phyloP scores from a whole-genome alignment of 1,284 basidiomycete genomes.

The Malassezia restricta region DNA sequence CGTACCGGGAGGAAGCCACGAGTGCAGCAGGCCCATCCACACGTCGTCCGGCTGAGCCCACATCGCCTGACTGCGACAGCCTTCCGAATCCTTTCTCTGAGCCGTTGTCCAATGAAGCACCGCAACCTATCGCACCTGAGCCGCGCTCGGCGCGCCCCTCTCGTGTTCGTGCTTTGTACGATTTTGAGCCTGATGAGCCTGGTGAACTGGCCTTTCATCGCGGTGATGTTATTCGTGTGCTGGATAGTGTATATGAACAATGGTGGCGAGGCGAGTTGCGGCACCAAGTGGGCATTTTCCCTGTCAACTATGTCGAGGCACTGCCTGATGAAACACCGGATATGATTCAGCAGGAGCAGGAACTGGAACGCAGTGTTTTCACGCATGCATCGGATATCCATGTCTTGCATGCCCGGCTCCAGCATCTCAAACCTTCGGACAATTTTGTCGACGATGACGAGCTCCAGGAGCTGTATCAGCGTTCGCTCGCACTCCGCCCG shows the following conservation, averaged over 20 bases:
- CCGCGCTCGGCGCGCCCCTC: constrained; percentile 30
- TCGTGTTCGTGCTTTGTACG: constrained; percentile 71
- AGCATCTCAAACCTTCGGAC: constrained; percentile 58
- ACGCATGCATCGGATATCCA: constrained; percentile 76
- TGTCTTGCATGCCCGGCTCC: constrained; percentile 66
- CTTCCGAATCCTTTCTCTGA: background rate
- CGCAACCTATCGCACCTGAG: background rate
- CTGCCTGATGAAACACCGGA: constrained; percentile 70
- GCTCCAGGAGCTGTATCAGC: constrained; percentile 80
- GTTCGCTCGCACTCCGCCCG: constrained; percentile 73
- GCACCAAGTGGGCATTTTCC: constrained; percentile 90
- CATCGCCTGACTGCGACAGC: background rate
- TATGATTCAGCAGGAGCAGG: constrained; percentile 70
- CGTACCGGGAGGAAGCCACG: background rate
- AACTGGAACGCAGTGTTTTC: constrained; percentile 78
- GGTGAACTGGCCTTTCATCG: constrained; percentile 86
- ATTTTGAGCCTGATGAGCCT: constrained; percentile 74
- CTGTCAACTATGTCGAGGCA: constrained; percentile 86
- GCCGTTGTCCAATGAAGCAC: background rate
- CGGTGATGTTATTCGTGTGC: constrained; percentile 89
- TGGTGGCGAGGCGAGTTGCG: constrained; percentile 96
- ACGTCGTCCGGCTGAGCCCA: background rate
- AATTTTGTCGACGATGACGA: constrained; percentile 78
- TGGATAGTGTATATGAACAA: constrained; percentile 87
- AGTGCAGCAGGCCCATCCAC: background rate